These are phyloP conservation scores for Sugiyamaella smithiae DNA, from an alignment of 805 yeast genomes.

Conservation along the genomic window DNA sequence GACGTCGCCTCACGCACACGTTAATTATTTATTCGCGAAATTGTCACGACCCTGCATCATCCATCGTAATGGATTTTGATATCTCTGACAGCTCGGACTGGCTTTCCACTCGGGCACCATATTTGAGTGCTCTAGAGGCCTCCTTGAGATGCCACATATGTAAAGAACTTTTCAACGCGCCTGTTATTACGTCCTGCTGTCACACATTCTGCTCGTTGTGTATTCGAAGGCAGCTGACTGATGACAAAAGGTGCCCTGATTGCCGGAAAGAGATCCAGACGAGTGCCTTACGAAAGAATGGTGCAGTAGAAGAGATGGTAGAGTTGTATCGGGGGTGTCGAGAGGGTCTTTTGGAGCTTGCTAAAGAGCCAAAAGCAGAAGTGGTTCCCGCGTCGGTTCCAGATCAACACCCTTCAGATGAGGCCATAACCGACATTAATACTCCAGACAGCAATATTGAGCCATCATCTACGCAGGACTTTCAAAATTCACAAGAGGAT, in stretches of 20 bases:
- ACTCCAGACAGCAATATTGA: no score
- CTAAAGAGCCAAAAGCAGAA: conserved; percentile 9
- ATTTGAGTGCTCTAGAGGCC: conserved; percentile 60
- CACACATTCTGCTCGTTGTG: conserved; percentile 90
- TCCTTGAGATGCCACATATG: conserved; percentile 82
- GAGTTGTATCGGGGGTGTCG: conserved; percentile 30
- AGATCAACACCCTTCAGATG: no score
- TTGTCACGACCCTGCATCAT: not conserved
- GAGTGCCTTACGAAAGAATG: conserved; percentile 63
- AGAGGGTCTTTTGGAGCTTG: conserved; percentile 6
- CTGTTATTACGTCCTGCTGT: conserved; percentile 79
- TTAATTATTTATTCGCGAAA: conserved; percentile 1
- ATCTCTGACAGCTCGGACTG: conserved; percentile 75
- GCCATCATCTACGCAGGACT: no score
- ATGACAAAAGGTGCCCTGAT: conserved; percentile 66
- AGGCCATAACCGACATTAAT: no score
- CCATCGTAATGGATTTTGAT: conserved; percentile 9
- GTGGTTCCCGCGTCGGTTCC: no score
- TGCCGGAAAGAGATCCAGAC: conserved; percentile 71
- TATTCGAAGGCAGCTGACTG: conserved; percentile 66
- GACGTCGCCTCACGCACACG: conserved; percentile 2
- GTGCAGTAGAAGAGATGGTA: conserved; percentile 68
- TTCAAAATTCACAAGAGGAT: no score
- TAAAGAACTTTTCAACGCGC: conserved; percentile 74
- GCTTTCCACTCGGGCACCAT: conserved; percentile 52